Conservation (phyloP, 345 rosid genomes). For the Melaleuca alternifolia region DNA sequence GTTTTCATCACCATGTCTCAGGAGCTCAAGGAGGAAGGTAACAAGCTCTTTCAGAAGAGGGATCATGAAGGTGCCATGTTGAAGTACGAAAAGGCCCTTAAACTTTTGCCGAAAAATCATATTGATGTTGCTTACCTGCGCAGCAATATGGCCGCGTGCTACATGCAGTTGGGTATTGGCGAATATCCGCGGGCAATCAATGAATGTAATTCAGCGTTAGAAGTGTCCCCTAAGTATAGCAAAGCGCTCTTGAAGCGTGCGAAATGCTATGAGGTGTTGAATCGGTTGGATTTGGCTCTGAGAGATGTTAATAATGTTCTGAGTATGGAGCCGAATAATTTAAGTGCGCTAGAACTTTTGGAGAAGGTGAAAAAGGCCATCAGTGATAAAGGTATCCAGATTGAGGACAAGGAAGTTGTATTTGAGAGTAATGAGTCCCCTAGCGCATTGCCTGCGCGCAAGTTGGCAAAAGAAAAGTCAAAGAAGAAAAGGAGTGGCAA, state of each 20-base stretch:
- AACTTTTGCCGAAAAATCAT: slow-evolving; percentile 71
- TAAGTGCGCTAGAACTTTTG: slow-evolving; percentile 55
- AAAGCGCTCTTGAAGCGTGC: slow-evolving; percentile 83
- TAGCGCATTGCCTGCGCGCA: slow-evolving; percentile 27
- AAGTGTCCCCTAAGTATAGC: slow-evolving; percentile 81
- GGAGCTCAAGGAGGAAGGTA: slow-evolving; percentile 98
- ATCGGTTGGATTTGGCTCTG: slow-evolving; percentile 72
- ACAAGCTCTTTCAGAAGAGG: slow-evolving; percentile 62
- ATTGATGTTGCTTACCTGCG: slow-evolving; percentile 77
- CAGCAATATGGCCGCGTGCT: slow-evolving; percentile 83
- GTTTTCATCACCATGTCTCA: slow-evolving; percentile 80
- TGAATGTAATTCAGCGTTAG: slow-evolving; percentile 82
- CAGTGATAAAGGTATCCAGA: slow-evolving; percentile 52
- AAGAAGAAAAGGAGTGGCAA: slow-evolving; percentile 46
- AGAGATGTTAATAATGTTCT: slow-evolving; percentile 76
- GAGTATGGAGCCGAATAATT: slow-evolving; percentile 76
- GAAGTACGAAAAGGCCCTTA: slow-evolving; percentile 85
- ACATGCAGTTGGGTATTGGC: slow-evolving; percentile 93
- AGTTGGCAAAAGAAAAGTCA: slow-evolving; percentile 55
- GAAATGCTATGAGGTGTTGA: slow-evolving; percentile 76
- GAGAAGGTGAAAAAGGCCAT: slow-evolving; percentile 57
- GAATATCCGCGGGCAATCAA: slow-evolving; percentile 91
- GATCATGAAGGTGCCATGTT: slow-evolving; percentile 98
- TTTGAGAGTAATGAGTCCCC: slow-evolving; percentile 26
- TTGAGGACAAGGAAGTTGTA: slow-evolving; percentile 54